Evolutionary conservation across 2,329 filamentous ascomycete species (phyloP), one percentile per base, ranked within the genome.

Genomic region (Rosellinia necatrix): DNA sequence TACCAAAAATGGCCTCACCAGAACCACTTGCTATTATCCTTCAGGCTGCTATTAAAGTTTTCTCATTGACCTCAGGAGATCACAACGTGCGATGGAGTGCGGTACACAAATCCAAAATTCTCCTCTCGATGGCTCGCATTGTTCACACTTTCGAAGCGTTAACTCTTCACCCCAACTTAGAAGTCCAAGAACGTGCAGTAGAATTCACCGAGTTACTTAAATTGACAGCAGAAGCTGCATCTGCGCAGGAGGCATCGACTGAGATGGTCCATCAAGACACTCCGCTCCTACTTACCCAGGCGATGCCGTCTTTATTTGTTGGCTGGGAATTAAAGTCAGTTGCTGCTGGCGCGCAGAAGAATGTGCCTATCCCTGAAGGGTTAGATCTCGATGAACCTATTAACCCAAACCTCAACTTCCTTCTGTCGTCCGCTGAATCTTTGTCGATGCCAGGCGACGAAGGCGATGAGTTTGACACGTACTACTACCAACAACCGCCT

Each of bases 311-410:
- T 1, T 79, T 99, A 2, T 97, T 97, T 70, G 80, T 82, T 5
- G 92, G 92, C 0, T 86, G 90, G 75, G 92, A 97, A 62, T 79
- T 99, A 30, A 97, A 97, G 63, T 96, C 94, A 0, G 93, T 99
- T 8, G 91, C 94, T 1, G 72, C 77, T 3, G 87, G 85, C 40
- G 93, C 94, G 3, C 91, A 97, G 70, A 83, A 81, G 48, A 96
- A 96, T 66, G 92, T 99, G 1, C 91, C 92, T 1, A 68, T 90
- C 13, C 92, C 92, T 0, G 78, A 84, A 6, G 86, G 83, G 2
- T 77, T 99, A 5, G 88, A 94, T 68, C 79, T 97, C 4, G 88
- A 96, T 66, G 82, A 86, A 47, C 86, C 90, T 1, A 93, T 99
- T 61, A 94, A 96, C 68, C 74, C 84, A 6, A 86, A 90, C 64